Conservation (phyloP, 2,329 filamentous ascomycete genomes). For the Ilyonectria destructans region DNA sequence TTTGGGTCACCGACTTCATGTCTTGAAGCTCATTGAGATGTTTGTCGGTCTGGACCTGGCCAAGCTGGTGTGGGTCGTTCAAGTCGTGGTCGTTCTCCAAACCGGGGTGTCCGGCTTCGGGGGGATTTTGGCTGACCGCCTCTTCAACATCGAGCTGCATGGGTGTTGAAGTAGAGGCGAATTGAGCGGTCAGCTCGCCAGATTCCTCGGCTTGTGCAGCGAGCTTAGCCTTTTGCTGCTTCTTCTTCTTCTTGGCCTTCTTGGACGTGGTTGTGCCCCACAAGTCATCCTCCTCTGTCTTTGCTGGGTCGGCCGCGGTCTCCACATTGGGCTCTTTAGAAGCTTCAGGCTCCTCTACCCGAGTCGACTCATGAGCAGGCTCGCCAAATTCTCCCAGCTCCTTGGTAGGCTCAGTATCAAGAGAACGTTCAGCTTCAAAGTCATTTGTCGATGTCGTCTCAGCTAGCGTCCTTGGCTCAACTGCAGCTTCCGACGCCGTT, state of each 20-base stretch:
- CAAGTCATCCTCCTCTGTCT: conserved; percentile 23
- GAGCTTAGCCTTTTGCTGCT: conserved; percentile 24
- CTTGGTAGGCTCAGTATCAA: not conserved
- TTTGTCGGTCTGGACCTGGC: conserved; percentile 9
- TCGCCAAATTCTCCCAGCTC: not conserved
- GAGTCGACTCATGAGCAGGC: not conserved
- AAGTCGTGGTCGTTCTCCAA: conserved; percentile 15
- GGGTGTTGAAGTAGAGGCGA: conserved; percentile 12
- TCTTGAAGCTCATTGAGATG: conserved; percentile 7
- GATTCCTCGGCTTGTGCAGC: conserved; percentile 14
- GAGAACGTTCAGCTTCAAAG: not conserved
- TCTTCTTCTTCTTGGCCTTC: conserved; percentile 21
- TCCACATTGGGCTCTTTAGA: conserved; percentile 13
- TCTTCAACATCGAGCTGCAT: conserved; percentile 27
- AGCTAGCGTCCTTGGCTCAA: not conserved
- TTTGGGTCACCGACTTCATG: conserved; percentile 6
- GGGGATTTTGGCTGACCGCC: conserved; percentile 21
- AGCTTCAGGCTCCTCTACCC: conserved; percentile 1
- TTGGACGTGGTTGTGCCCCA: conserved; percentile 25
- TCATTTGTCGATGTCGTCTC: not conserved
- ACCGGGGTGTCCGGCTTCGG: conserved; percentile 25
- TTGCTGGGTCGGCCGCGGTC: not conserved
- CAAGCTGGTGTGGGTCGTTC: conserved; percentile 15
- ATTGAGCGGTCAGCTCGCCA: conserved; percentile 18
- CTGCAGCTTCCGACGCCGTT: not conserved